Base-by-base conservation (phyloP, 108 stramenopile species). In the Pseudonitzschia multistriata region DNA sequence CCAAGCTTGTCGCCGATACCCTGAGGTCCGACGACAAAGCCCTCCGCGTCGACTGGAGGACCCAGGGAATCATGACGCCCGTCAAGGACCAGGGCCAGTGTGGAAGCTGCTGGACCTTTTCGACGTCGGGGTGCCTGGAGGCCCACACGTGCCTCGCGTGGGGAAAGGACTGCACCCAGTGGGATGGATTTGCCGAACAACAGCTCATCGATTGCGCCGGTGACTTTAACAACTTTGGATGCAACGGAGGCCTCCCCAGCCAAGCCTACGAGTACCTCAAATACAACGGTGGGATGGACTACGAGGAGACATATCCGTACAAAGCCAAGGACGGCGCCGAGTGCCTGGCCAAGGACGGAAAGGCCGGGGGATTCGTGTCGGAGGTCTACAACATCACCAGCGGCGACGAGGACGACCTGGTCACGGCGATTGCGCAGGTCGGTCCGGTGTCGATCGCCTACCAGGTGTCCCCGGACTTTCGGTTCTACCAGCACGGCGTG, bases 31-130 rank as follows among this genome's bases (percentile, higher is more conserved):
- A 10, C 42, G 42, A 45, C 42, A 45, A 13, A 17, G 81, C 45
- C 53, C 49, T 42, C 74, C 74, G 35, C 27, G 77, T 95, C 14
- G 96, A 97, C 77, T 97, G 96, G 96, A 62, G 88, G 15, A 53
- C 71, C 5, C 11, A 33, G n/a, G 74, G 83, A 47, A 87, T 94
- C 6, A 85, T 82, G 15, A 82, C 89, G 33, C 75, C 74, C 14
- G 86, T 94, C 53, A 93, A 94, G 37, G 74, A 88, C 63, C 96
- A 96, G 71, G 92, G 89, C 14, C 63, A 29, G 3, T 96, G 96
- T 71, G 96, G 93, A 7, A 73, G 67, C 6, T 96, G 96, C 71
- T 96, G 96, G 96, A 82, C 93, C 22, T 91, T 94, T 74, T 88
- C 90, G 13, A 64, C 87, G n/a, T 82, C 87, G 13, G 88, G 84